Evolutionary conservation across 768 basidiomycete species (phyloP).

Genomic region (Coprinellus aureogranulatus): DNA sequence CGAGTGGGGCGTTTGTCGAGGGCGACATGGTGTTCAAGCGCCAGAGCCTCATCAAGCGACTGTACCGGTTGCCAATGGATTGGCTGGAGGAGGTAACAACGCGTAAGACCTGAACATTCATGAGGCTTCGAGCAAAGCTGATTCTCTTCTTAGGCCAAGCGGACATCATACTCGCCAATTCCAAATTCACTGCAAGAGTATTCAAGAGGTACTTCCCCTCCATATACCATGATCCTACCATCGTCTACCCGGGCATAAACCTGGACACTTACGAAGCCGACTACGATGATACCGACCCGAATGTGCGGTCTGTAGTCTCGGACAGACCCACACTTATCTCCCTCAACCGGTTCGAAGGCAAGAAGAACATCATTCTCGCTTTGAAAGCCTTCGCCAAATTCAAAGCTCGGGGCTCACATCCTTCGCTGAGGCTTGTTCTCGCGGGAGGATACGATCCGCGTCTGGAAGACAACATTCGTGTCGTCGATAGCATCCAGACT

Average conservation of each 20-base stretch:
- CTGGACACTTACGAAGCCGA: slow-evolving; percentile 61
- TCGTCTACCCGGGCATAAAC: slow-evolving; percentile 98
- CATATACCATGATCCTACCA: slow-evolving; percentile 56
- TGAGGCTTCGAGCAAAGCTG: slow-evolving; percentile 2
- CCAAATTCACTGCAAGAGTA: slow-evolving; percentile 81
- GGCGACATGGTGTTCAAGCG: slow-evolving; percentile 42
- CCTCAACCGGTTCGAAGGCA: slow-evolving; percentile 92
- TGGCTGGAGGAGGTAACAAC: slow-evolving; percentile 88
- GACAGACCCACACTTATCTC: slow-evolving; percentile 76
- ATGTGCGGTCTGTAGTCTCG: slow-evolving; percentile 57
- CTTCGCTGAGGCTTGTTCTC: slow-evolving; percentile 64
- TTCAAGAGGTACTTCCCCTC: slow-evolving; percentile 75
- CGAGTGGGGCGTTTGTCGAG: slow-evolving; percentile 65
- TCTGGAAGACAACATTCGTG: slow-evolving; percentile 78
- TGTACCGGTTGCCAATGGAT: slow-evolving; percentile 90
- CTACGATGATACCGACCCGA: slow-evolving; percentile 43
- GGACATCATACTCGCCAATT: slow-evolving; percentile 90
- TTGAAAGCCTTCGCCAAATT: slow-evolving; percentile 72
- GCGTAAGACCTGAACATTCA: slow-evolving; percentile 43
- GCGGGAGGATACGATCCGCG: slow-evolving; percentile 92
- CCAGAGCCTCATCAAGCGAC: slow-evolving; percentile 54
- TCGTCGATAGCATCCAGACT: slow-evolving; percentile 59
- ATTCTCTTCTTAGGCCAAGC: slow-evolving; percentile 61
- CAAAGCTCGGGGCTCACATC: slow-evolving; percentile 8
- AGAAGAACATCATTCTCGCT: slow-evolving; percentile 88